Conservation (phyloP, 1,284 basidiomycete genomes). For the Melanopsichium pennsylvanicum region DNA sequence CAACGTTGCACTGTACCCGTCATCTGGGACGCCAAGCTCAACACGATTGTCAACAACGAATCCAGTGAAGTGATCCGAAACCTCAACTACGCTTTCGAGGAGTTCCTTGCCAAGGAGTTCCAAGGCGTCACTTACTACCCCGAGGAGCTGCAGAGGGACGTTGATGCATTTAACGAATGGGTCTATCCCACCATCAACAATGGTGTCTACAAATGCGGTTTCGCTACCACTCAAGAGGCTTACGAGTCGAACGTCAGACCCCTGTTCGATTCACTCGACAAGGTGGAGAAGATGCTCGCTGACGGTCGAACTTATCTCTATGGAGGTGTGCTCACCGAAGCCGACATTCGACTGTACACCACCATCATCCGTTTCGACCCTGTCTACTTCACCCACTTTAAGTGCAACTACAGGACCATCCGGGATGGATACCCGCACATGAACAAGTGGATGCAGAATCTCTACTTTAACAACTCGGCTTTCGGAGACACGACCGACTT, state of each 20-base stretch:
- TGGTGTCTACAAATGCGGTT: conserved; percentile 83
- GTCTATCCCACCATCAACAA: conserved; percentile 69
- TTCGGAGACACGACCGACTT: conserved; percentile 89
- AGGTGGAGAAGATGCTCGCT: conserved; percentile 78
- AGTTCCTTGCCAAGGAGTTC: conserved; percentile 53
- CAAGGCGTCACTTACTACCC: conserved; percentile 72
- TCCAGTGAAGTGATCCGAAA: conserved; percentile 77
- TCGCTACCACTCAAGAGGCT: conserved; percentile 81
- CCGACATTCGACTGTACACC: conserved; percentile 84
- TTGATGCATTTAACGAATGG: conserved; percentile 87
- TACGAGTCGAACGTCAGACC: conserved; percentile 78
- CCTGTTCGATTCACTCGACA: conserved; percentile 78
- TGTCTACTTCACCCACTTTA: conserved; percentile 89
- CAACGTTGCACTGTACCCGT: conserved; percentile 72
- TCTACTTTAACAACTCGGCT: conserved; percentile 89
- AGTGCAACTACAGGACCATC: conserved; percentile 75
- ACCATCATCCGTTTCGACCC: conserved; percentile 83
- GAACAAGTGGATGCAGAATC: conserved; percentile 75
- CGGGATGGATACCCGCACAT: conserved; percentile 56
- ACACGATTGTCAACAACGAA: conserved; percentile 85
- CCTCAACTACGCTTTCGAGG: conserved; percentile 72
- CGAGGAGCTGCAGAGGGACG: conserved; percentile 73
- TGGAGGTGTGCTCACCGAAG: conserved; percentile 84
- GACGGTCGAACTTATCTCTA: conserved; percentile 82
- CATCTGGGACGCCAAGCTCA: conserved; percentile 89